Conservation (phyloP, 78 protist species). For the Guillardia theta region DNA sequence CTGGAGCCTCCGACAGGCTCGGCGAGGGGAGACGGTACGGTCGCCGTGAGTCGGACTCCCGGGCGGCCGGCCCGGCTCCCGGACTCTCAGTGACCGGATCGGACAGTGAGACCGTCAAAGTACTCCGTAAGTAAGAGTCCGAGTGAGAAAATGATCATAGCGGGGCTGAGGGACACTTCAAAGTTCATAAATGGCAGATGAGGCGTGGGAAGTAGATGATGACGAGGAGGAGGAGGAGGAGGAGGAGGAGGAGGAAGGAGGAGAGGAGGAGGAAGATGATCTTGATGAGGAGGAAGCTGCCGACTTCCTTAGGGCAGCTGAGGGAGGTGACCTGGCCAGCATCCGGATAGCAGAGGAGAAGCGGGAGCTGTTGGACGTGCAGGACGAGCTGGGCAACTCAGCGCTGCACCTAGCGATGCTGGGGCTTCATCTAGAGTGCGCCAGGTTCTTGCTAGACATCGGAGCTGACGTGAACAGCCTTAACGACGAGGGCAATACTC, state of each 20-base stretch:
- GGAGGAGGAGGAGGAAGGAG: neutral
- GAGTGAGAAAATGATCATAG: neutral
- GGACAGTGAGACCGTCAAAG: neutral
- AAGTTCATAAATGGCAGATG: neutral
- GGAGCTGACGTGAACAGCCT: neutral
- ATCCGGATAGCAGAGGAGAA: neutral
- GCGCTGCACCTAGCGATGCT: neutral
- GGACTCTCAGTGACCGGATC: too few species aligned
- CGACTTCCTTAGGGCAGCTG: neutral
- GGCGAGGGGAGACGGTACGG: too few species aligned
- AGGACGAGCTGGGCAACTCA: slow-evolving; percentile 3
- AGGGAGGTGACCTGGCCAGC: neutral
- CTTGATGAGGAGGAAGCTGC: neutral
- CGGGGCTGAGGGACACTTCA: neutral
- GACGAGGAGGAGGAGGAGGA: neutral
- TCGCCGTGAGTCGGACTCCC: too few species aligned
- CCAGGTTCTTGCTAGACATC: neutral
- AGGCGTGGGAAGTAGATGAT: neutral
- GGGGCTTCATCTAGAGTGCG: neutral
- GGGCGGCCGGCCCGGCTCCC: too few species aligned
- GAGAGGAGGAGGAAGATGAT: neutral
- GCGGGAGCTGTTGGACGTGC: neutral
- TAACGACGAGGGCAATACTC: slow-evolving; percentile 21
- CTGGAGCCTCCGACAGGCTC: too few species aligned
- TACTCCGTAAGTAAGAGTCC: neutral